Conservation (phyloP, 1,284 basidiomycete genomes). For the Fomitopsis betulina region DNA sequence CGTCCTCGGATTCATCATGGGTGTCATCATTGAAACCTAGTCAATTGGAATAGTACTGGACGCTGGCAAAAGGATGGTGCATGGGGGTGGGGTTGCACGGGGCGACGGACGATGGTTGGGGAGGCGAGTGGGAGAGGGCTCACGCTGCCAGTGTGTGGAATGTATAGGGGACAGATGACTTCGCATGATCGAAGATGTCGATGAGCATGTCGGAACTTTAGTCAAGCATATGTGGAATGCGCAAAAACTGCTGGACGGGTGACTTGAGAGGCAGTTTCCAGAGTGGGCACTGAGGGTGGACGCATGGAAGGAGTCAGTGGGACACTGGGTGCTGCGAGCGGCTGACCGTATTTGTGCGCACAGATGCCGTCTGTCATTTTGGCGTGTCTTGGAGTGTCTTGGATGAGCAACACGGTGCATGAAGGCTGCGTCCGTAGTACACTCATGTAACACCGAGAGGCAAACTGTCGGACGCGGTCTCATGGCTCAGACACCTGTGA, state of each 20-base stretch:
- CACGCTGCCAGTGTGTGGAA: background rate
- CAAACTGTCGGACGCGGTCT: background rate
- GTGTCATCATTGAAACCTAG: slow-evolving; percentile 8
- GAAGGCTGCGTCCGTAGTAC: too few species aligned
- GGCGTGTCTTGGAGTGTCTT: too few species aligned
- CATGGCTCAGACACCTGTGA: background rate
- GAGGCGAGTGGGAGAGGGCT: background rate
- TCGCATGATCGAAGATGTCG: background rate
- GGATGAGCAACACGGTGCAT: too few species aligned
- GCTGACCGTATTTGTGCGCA: too few species aligned
- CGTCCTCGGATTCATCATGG: slow-evolving; percentile 1
- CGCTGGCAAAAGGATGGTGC: slow-evolving; percentile 17
- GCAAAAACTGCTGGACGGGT: too few species aligned
- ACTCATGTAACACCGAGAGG: too few species aligned
- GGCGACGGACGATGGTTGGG: background rate
- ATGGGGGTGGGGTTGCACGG: slow-evolving; percentile 2
- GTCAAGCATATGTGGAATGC: background rate
- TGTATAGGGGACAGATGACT: background rate
- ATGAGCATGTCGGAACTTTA: too few species aligned
- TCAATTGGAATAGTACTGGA: slow-evolving; percentile 6
- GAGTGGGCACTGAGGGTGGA: too few species aligned
- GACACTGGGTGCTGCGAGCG: background rate
- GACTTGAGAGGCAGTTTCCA: background rate
- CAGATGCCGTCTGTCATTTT: too few species aligned
- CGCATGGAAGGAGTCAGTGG: background rate